Conservation (phyloP, 2,329 filamentous ascomycete genomes). For the Tolypocladium endophyticum region DNA sequence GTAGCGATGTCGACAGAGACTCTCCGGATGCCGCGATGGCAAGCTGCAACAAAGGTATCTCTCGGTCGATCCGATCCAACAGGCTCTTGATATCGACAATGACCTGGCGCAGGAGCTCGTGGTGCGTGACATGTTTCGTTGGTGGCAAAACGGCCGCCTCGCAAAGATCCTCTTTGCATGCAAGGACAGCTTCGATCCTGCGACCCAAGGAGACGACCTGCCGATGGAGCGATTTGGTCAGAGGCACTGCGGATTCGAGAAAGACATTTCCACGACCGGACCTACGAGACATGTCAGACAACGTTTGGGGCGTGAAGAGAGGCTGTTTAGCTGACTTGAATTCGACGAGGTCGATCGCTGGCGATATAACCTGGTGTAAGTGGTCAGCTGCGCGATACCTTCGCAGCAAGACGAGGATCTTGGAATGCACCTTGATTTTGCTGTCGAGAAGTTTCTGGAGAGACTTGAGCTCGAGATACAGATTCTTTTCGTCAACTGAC, state of each 20-base stretch:
- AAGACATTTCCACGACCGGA: slow-evolving; percentile 43
- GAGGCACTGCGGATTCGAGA: slow-evolving; percentile 72
- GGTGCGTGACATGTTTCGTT: slow-evolving; percentile 23
- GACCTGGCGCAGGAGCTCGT: slow-evolving; percentile 57
- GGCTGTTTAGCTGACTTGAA: slow-evolving; percentile 49
- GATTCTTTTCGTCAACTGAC: slow-evolving; percentile 60
- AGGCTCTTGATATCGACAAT: slow-evolving; percentile 66
- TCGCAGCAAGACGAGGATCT: slow-evolving; percentile 8
- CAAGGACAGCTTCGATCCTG: slow-evolving; percentile 60
- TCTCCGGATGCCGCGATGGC: slow-evolving; percentile 92
- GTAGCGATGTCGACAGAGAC: slow-evolving; percentile 68
- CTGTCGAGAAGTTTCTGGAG: slow-evolving; percentile 67
- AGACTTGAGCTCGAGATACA: slow-evolving; percentile 55
- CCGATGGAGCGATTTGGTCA: slow-evolving; percentile 73
- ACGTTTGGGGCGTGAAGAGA: not conserved
- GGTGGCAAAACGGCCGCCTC: slow-evolving; percentile 26
- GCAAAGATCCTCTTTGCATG: slow-evolving; percentile 42
- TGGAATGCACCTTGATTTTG: slow-evolving; percentile 65
- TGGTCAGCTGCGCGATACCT: not conserved
- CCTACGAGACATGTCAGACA: slow-evolving; percentile 16
- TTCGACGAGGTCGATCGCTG: slow-evolving; percentile 85
- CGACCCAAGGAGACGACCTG: slow-evolving; percentile 75
- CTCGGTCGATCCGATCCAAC: slow-evolving; percentile 73
- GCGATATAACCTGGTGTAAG: slow-evolving; percentile 61
- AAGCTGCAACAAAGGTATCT: slow-evolving; percentile 82